These are phyloP conservation scores for Yamadazyma kanchanaburiensis DNA, from an alignment of 1,139 yeast species.

Conservation along the genomic window DNA sequence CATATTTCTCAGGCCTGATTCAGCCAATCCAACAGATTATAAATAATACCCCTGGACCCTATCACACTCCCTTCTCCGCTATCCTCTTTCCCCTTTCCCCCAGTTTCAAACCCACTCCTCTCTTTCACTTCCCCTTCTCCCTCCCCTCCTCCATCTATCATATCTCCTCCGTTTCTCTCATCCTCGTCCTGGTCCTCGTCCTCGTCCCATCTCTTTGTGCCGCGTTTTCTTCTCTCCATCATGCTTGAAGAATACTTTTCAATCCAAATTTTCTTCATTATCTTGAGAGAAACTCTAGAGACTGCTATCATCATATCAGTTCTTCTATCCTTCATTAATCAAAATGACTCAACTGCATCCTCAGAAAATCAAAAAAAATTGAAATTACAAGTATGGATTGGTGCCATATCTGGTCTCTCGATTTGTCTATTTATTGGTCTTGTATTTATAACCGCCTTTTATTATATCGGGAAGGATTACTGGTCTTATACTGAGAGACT, in stretches of 20 bases:
- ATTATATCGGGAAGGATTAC: constrained; percentile 71
- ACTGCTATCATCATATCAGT: constrained; percentile 88
- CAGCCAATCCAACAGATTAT: too few species aligned
- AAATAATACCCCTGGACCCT: neutral
- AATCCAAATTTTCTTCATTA: constrained; percentile 81
- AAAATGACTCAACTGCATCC: constrained; percentile 26
- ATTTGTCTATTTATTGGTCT: constrained; percentile 78
- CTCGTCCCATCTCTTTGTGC: too few species aligned
- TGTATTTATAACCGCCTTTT: constrained; percentile 71
- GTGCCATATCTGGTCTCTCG: constrained; percentile 67
- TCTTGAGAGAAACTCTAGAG: constrained; percentile 81
- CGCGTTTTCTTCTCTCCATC: too few species aligned
- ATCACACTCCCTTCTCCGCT: neutral
- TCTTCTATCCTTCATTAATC: constrained; percentile 73
- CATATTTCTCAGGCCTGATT: too few species aligned
- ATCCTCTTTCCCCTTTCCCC: neutral
- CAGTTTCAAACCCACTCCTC: neutral
- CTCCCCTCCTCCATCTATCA: constrained; percentile 1
- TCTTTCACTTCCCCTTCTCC: neutral
- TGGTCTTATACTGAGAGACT: constrained; percentile 82
- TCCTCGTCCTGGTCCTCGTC: too few species aligned
- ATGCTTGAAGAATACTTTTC: constrained; percentile 54
- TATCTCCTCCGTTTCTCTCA: too few species aligned
- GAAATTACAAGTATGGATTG: constrained; percentile 77
- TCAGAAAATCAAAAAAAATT: constrained; percentile 25